These are phyloP conservation scores for Xylogone sp. DNA, from an alignment of 2,329 filamentous ascomycete species.

Conservation along the genomic window DNA sequence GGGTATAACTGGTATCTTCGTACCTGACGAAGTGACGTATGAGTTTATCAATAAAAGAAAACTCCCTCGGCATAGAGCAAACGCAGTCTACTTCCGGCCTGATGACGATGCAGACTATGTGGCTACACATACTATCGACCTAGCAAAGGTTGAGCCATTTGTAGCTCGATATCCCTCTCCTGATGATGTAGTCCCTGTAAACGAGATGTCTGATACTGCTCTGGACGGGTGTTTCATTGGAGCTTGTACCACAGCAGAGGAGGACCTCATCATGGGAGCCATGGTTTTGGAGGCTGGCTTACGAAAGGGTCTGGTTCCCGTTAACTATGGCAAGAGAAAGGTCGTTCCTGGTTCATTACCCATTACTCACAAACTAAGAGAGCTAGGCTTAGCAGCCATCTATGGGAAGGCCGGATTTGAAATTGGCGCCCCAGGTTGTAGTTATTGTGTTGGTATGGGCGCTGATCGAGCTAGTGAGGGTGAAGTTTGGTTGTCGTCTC, in stretches of 20 bases:
- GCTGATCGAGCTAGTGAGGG: constrained; percentile 36
- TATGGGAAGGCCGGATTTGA: constrained; percentile 39
- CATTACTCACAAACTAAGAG: constrained; percentile 33
- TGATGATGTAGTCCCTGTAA: constrained; percentile 39
- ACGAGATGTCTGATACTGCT: constrained; percentile 24
- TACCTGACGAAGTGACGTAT: constrained; percentile 33
- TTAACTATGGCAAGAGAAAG: constrained; percentile 31
- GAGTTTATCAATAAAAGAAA: constrained; percentile 32
- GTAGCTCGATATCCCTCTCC: constrained; percentile 38
- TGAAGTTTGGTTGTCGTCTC: constrained; percentile 40
- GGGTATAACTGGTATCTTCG: constrained; percentile 39
- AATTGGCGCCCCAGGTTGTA: constrained; percentile 38
- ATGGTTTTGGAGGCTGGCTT: constrained; percentile 37
- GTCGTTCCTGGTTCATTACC: constrained; percentile 37
- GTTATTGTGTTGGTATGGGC: constrained; percentile 40
- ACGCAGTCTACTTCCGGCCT: constrained; percentile 34
- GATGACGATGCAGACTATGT: constrained; percentile 36
- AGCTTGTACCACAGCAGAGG: constrained; percentile 42
- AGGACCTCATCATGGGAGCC: constrained; percentile 39
- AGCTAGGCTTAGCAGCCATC: constrained; percentile 30
- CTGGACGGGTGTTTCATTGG: constrained; percentile 43
- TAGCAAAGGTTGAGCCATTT: constrained; percentile 32
- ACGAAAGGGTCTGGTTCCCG: constrained; percentile 25
- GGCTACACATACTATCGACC: constrained; percentile 32
- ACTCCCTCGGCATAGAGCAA: constrained; percentile 28